Evolutionary conservation across 2,329 filamentous ascomycete species (phyloP), one percentile per base, ranked within the genome.

Genomic region (Cryphonectria carpinicola): DNA sequence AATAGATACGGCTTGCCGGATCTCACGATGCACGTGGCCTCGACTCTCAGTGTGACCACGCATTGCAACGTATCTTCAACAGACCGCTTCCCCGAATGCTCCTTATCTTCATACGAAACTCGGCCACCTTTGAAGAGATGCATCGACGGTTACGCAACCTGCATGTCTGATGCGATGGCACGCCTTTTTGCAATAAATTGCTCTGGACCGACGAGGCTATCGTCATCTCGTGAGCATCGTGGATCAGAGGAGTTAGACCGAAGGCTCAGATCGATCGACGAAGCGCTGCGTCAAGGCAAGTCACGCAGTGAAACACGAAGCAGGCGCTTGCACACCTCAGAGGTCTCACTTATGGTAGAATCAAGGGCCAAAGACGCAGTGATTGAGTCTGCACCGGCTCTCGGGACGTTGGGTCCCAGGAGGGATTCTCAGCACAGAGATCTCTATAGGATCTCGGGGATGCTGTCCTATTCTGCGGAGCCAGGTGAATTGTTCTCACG

Each of bases 161-260:
- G 35, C 17, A 25, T 58, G 4, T 63, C 56, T 17, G 39, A 28
- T 28, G 54, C 32, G 17, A 41, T 19, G 10, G 19, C 39, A 25
- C 41, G 25, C 3, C 3, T 10, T 1, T 35, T 14, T 17, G 8
- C 35, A 22, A 41, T 13, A 7, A n/a, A 19, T 54, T 19, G 25
- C 35, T 66, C 56, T 19, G 32, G 22, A n/a, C 11, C 56, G 25
- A 58, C 4, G 32, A 62, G 43, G 22, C 25, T 41, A 1, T 66
- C 32, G 8, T n/a, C 17, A 14, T 66, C 46, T 41, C 63, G n/a
- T 35, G 56, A 62, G 19, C 17, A 39, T 14, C 8, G 49, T 14
- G 32, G 32, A 4, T 63, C 68, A 7, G 68, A 63, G n/a, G 43
- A 66, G 46, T 35, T 66, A 11, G 64, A 66, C n/a, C 43, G 64